Evolutionary conservation across 2,329 filamentous ascomycete species (phyloP).

Genomic region (Talaromyces sp.): DNA sequence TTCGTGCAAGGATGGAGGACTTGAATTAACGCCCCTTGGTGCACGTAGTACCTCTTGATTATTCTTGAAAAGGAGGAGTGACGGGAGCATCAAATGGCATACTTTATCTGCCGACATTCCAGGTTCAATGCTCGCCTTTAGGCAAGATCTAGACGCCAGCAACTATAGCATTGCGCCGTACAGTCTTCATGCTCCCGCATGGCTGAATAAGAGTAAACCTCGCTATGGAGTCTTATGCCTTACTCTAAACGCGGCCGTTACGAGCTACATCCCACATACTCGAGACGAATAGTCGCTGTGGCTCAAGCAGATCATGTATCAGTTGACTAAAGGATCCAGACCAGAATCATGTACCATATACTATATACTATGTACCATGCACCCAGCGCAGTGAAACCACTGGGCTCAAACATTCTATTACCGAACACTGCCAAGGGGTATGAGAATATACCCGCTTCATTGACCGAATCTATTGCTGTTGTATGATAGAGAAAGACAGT

Average conservation of each 20-base stretch:
- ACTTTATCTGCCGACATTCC: not conserved
- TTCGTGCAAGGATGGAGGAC: constrained; percentile 87
- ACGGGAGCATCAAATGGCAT: not conserved
- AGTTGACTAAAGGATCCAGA: not conserved
- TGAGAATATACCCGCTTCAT: not conserved
- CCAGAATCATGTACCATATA: not conserved
- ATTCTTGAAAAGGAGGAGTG: not conserved
- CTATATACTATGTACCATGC: too few species aligned
- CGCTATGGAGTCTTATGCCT: not conserved
- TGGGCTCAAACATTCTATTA: not conserved
- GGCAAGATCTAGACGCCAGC: not conserved
- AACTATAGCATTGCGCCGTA: not conserved
- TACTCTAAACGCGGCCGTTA: not conserved
- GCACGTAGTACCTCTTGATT: not conserved
- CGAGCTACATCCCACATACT: not conserved
- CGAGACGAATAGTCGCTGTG: not conserved
- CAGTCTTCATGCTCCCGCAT: not conserved
- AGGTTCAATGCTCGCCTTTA: not conserved
- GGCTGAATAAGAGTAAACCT: too few species aligned
- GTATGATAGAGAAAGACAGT: not conserved
- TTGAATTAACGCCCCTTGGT: constrained; percentile 32
- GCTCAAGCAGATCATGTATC: not conserved
- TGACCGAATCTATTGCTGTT: not conserved
- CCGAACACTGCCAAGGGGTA: not conserved
- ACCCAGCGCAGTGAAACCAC: not conserved